Evolutionary conservation across 176 grass and related monocot genomes (phyloP), one percentile per base, ranked within the genome.

Genomic region (Triticum urartu): DNA sequence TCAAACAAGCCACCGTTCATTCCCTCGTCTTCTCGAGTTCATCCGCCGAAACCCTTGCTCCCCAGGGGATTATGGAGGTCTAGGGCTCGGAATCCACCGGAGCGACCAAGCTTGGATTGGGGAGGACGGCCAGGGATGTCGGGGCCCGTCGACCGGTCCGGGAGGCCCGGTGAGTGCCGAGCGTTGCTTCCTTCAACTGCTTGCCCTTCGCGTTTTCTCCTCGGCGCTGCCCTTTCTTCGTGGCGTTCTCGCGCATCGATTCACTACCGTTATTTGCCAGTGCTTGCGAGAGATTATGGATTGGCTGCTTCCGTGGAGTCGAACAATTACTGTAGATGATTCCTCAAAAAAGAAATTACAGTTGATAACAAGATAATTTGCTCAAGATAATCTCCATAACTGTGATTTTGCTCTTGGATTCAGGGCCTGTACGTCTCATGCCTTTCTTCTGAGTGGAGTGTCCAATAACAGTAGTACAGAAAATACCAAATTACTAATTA

Each of bases 161-260:
- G 78, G 18, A 71, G 78, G 81, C 86, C 92, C 18, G 70, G 94
- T 97, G 92, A 97, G 94, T 90, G 70, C 79, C 38, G 26, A 34
- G 18, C 79, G 40, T 25, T 72, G 58, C 82, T 35, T 74, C 39
- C 64, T 78, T 90, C 3, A 40, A 58, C 40, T 61, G 10, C 76
- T 11, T 74, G 78, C 77, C 56, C 21, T 66, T 79, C 8, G 9
- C 17, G 39, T 22, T 82, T 52, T 14, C 40, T 26, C 7, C 54
- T 63, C 4, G 0, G 10, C 42, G 47, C 6, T 42, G 24, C 59
- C 61, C 69, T 64, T 52, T 71, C 22, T 78, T 70, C 42, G 25
- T 87, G 77, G 6, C 71, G 22, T 77, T 78, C 22, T 35, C 17
- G 47, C 42, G 45, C 48, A 32, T 66, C 28, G 64, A 61, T 84